Evolutionary conservation across 78 protist genomes (phyloP).

Genomic region (Pelomyxa schiedti): DNA sequence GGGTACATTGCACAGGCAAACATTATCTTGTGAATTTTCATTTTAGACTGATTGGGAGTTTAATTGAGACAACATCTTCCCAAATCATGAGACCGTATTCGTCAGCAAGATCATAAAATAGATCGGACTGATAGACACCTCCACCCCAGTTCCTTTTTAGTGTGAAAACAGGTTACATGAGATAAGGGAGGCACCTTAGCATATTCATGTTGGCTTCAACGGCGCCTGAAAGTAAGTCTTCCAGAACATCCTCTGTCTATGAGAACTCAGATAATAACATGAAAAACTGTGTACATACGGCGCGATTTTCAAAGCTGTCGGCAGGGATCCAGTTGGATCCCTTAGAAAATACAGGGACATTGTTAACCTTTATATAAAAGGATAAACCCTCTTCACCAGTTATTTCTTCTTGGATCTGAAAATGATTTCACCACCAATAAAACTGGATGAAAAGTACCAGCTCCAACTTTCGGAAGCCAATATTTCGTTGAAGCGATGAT

Average conservation of each 20-base stretch:
- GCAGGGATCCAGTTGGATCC: constrained; percentile 41
- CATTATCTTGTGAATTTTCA: too few relatives aligned
- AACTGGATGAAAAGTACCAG: too few relatives aligned
- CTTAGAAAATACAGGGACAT: constrained; percentile 22
- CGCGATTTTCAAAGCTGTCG: constrained; percentile 8
- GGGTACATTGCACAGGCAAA: constrained; percentile 82
- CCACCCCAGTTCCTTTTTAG: constrained; percentile 55
- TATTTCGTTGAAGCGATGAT: neutral
- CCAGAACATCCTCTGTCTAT: too few relatives aligned
- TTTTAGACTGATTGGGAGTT: too few relatives aligned
- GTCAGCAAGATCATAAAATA: constrained; percentile 36
- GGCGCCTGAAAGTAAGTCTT: too few relatives aligned
- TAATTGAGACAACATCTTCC: too few relatives aligned
- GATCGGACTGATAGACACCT: constrained; percentile 36
- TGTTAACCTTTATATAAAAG: constrained; percentile 29
- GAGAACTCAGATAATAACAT: too few relatives aligned
- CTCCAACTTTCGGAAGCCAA: constrained; percentile 17
- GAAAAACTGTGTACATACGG: too few relatives aligned
- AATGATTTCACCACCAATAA: too few relatives aligned
- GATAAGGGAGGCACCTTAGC: neutral
- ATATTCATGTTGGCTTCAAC: neutral
- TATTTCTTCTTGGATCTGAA: neutral
- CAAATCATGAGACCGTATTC: constrained; percentile 57
- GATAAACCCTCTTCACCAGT: constrained; percentile 6
- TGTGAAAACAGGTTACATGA: constrained; percentile 16